phyloP scores from a whole-genome alignment of 2,329 filamentous ascomycete species.

The Neopestalotiopsis sp. region DNA sequence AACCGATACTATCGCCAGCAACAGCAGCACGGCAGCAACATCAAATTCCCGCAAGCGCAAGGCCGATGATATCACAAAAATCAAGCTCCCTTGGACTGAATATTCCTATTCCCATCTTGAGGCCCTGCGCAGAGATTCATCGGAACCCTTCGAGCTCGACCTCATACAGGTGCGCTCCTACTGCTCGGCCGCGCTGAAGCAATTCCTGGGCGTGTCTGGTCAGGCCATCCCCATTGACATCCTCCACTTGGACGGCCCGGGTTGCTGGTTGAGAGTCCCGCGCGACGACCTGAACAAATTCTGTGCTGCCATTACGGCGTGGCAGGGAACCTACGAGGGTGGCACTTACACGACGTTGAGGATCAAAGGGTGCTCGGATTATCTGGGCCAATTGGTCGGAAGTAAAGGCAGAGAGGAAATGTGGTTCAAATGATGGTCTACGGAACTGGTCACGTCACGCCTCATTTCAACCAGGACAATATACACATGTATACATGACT shows the following conservation, averaged over 20 bases:
- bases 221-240: constrained; percentile 73
- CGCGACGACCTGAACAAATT: constrained; percentile 65
- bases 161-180: constrained; percentile 67
- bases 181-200: constrained; percentile 65
- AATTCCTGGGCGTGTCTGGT: constrained; percentile 75
- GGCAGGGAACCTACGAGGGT: constrained; percentile 54
- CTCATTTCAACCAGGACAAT: background rate
- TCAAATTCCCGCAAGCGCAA: constrained; percentile 42
- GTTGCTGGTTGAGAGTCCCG: constrained; percentile 71
- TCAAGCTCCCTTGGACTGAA: constrained; percentile 56
- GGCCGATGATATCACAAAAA: constrained; percentile 52
- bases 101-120: constrained; percentile 65
- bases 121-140: constrained; percentile 40
- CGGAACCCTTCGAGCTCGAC: constrained; percentile 51
- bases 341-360: constrained; percentile 56
- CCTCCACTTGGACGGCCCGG: constrained; percentile 60
- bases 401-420: constrained; percentile 52
- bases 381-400: constrained; percentile 66
- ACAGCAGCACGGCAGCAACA: constrained; percentile 21
- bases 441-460: background rate
- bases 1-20: constrained; percentile 27
- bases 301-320: constrained; percentile 70
- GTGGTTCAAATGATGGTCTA: constrained; percentile 48
- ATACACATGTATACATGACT: background rate
- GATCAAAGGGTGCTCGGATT: constrained; percentile 65